A percentile compares a stretch with the other conserved stretches of the same genome.
Conservation (phyloP, 1,139 yeast genomes). For the Candida sp. region DNA sequence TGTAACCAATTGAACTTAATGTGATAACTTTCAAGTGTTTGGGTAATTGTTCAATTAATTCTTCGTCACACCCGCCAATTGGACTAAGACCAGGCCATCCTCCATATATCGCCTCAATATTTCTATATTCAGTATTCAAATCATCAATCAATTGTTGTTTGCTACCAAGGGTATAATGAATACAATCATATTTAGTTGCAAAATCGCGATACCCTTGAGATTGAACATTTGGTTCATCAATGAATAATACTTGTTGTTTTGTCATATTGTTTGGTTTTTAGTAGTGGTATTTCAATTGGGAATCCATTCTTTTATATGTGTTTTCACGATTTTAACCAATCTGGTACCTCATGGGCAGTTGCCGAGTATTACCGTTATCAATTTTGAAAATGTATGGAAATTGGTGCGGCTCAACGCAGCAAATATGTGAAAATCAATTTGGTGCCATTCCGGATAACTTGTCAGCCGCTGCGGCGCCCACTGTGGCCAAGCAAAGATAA, state of each 20-base stretch:
- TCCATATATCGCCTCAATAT: constrained; percentile 57
- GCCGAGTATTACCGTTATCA: constrained; percentile 1
- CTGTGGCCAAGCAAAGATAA: not conserved
- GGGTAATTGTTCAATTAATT: constrained; percentile 52
- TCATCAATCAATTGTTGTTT: constrained; percentile 38
- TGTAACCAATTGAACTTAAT: constrained; percentile 71
- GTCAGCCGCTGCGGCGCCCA: not conserved
- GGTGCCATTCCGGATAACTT: too few relatives aligned
- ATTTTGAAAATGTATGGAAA: not conserved
- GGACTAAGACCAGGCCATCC: constrained; percentile 57
- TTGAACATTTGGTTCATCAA: constrained; percentile 38
- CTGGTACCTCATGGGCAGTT: not conserved
- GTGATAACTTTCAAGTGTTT: constrained; percentile 50
- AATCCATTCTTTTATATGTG: not conserved
- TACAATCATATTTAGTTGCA: constrained; percentile 36
- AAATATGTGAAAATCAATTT: too few relatives aligned
- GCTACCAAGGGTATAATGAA: constrained; percentile 39
- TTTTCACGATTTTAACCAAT: not conserved
- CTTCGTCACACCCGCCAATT: constrained; percentile 48
- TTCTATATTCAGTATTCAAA: constrained; percentile 28
- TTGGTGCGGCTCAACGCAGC: constrained; percentile 2
- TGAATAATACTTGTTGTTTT: constrained; percentile 38
- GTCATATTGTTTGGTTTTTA: constrained; percentile 8
- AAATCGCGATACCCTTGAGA: constrained; percentile 35
- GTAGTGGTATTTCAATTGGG: not conserved